Percentiles rank a stretch among this genome's conserved stretches.
Evolutionary conservation across 441 rosid genomes (phyloP).

Genomic region (Gossypium davidsonii): DNA sequence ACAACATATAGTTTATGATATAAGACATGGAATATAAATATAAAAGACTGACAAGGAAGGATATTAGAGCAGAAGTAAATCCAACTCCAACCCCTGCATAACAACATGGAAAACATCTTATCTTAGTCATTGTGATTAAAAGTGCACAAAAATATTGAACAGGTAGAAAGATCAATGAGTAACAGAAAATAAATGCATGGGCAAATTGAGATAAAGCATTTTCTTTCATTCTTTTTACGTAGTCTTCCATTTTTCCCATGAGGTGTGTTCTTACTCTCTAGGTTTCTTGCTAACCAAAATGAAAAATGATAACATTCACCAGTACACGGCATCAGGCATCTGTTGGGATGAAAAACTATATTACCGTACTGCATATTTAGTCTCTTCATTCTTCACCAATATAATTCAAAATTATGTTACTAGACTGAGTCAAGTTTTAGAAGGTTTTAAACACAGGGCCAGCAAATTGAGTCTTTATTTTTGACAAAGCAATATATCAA

Average conservation of each 20-base stretch:
- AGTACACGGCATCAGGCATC: background rate
- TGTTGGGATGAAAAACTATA: background rate
- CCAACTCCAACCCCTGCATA: slow-evolving; percentile 96
- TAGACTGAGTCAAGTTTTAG: background rate
- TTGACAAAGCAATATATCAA: no score
- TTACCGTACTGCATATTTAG: background rate
- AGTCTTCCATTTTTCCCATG: background rate
- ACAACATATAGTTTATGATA: slow-evolving; percentile 8
- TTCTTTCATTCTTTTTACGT: background rate
- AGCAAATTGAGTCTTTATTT: background rate
- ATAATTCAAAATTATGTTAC: background rate
- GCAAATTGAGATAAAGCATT: background rate
- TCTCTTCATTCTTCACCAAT: background rate
- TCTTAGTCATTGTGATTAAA: slow-evolving; percentile 20
- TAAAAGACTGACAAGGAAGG: slow-evolving; percentile 37
- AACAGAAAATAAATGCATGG: background rate
- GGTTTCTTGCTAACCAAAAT: background rate
- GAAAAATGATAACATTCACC: background rate
- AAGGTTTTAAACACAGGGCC: background rate
- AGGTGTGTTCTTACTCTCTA: background rate
- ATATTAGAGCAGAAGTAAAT: slow-evolving; percentile 91
- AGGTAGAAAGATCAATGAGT: background rate
- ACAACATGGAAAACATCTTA: slow-evolving; percentile 25
- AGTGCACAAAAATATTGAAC: background rate
- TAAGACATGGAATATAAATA: slow-evolving; percentile 13